These are phyloP conservation scores for Hevea brasiliensis DNA, from an alignment of 345 rosid species.

Conservation along the genomic window DNA sequence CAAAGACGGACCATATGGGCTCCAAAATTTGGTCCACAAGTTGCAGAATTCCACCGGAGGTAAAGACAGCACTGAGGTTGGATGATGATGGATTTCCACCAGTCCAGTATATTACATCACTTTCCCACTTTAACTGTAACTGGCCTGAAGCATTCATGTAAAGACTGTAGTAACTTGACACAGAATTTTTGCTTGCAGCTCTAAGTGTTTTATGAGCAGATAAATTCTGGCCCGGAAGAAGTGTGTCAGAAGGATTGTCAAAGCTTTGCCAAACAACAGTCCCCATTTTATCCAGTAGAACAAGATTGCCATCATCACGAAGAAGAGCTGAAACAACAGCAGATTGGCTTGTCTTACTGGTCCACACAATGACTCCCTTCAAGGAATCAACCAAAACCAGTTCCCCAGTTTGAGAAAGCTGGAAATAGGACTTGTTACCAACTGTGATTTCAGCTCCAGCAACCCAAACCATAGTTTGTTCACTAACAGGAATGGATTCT, in stretches of 20 bases:
- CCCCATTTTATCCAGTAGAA: slow-evolving; percentile 43
- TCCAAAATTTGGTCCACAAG: slow-evolving; percentile 37
- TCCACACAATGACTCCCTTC: slow-evolving; percentile 49
- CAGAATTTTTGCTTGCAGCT: slow-evolving; percentile 53
- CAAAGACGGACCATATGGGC: slow-evolving; percentile 61
- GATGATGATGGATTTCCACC: slow-evolving; percentile 36
- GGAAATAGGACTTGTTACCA: slow-evolving; percentile 59
- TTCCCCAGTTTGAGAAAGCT: slow-evolving; percentile 56
- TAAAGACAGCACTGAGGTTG: slow-evolving; percentile 58
- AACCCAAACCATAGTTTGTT: slow-evolving; percentile 65
- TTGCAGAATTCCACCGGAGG: slow-evolving; percentile 57
- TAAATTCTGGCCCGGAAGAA: slow-evolving; percentile 74
- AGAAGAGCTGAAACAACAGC: slow-evolving; percentile 59
- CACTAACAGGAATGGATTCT: slow-evolving; percentile 45
- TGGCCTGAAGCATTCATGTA: slow-evolving; percentile 50
- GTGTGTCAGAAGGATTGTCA: slow-evolving; percentile 61
- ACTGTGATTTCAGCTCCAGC: slow-evolving; percentile 64
- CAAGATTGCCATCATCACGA: slow-evolving; percentile 69
- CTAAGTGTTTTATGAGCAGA: slow-evolving; percentile 43
- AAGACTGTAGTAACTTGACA: slow-evolving; percentile 77
- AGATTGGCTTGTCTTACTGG: slow-evolving; percentile 48
- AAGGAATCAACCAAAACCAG: slow-evolving; percentile 64
- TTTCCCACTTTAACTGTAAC: slow-evolving; percentile 73
- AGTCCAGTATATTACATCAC: slow-evolving; percentile 55
- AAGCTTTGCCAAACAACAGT: slow-evolving; percentile 76